Evolutionary conservation across 495 filamentous ascomycete species (phyloP).

Genomic region (Penicillium salamii): DNA sequence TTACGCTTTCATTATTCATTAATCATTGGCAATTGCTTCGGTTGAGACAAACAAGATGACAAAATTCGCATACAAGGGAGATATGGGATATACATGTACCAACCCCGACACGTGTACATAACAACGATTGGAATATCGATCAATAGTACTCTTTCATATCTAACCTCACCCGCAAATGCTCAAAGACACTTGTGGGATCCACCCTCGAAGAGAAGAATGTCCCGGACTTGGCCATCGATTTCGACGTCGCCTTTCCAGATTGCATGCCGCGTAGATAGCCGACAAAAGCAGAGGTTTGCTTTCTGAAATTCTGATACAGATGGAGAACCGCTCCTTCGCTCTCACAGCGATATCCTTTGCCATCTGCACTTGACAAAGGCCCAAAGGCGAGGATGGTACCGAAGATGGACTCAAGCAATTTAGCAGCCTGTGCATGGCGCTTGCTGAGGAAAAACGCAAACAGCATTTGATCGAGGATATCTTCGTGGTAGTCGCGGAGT

Average conservation of each 20-base stretch:
- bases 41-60: background rate
- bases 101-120: no score
- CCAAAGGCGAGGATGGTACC: constrained; percentile 67
- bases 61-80: no score
- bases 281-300: constrained; percentile 65
- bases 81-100: no score
- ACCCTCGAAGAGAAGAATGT: constrained; percentile 25
- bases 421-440: constrained; percentile 58
- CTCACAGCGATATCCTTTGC: constrained; percentile 33
- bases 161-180: constrained; percentile 45
- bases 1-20: constrained; percentile 4
- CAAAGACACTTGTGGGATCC: constrained; percentile 44
- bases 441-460: constrained; percentile 63
- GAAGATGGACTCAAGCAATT: constrained; percentile 76
- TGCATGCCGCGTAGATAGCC: constrained; percentile 40
- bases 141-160: constrained; percentile 52
- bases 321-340: constrained; percentile 44
- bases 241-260: constrained; percentile 45
- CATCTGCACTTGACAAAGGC: constrained; percentile 43
- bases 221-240: constrained; percentile 26
- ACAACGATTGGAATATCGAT: no score
- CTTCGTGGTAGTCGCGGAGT: constrained; percentile 69
- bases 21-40: constrained; percentile 4
- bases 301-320: constrained; percentile 62
- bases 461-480: constrained; percentile 76